Percentiles rank a stretch among this genome's conserved stretches.
Conservation (phyloP, 441 rosid species). For the Eruca vesicaria region DNA sequence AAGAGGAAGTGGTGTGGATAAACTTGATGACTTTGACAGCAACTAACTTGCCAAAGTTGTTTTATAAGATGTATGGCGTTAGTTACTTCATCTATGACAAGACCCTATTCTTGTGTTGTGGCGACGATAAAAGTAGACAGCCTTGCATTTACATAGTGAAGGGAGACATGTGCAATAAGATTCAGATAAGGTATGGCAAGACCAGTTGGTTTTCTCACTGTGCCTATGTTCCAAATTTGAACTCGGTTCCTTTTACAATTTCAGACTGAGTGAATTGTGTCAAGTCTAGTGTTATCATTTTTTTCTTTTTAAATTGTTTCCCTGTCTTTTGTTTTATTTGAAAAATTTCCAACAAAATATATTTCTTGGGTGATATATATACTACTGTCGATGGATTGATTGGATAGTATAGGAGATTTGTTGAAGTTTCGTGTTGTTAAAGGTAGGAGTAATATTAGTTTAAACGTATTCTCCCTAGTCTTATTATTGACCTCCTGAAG, state of each 20-base stretch:
- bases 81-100: not conserved
- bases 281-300: not conserved
- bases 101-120: not conserved
- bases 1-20: not conserved
- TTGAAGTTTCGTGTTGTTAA: not conserved
- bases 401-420: not conserved
- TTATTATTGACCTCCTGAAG: constrained; percentile 10
- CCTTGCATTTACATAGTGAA: not conserved
- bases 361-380: no score
- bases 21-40: not conserved
- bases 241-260: not conserved
- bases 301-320: not conserved
- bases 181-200: not conserved
- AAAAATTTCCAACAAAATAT: no score
- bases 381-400: not conserved
- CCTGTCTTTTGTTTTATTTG: not conserved
- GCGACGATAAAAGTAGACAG: not conserved
- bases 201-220: not conserved
- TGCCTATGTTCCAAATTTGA: not conserved
- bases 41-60: not conserved
- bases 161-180: not conserved
- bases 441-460: not conserved
- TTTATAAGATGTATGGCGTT: no score
- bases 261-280: not conserved
- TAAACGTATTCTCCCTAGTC: not conserved